Base-by-base conservation (phyloP, 31 red algal species). In the Odonthalia washingtoniensis region DNA sequence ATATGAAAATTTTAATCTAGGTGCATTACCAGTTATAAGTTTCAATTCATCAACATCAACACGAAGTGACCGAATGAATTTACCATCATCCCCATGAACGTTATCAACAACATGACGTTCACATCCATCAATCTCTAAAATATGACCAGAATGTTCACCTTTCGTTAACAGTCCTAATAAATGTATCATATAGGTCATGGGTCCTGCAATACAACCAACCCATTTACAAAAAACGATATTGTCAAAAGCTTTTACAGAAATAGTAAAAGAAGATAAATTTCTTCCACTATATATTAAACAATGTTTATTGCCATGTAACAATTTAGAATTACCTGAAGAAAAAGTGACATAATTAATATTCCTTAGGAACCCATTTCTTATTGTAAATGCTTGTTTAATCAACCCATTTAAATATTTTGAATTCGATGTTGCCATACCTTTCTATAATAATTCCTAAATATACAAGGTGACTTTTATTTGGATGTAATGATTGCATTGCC, bases 271-370 rank as follows among this genome's bases (percentile, higher is more conserved):
- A 26, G 94, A 78, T 0, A 85, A 44, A 39, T 93, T 93, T 35
- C 96, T 86, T 65, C 90, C 65, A 0, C 93, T 90, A 52, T 95
- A 98, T 2, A 90, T 95, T 49, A 98, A 65, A 77, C 96, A 95
- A 37, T 92, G 96, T 44, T 82, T 88, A 39, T 65, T 63, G n/a
- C 60, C 74, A 18, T 82, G 88, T 40, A 93, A 21, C 96, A 92
- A 95, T 32, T 91, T 86, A 35, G 81, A 83, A 70, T 93, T 85
- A n/a, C n/a, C n/a, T n/a, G n/a, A n/a, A 3, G 95, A 84, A 35
- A 88, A 65, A 30, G 93, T 81, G 40, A 97, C 80, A 46, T 85
- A 91, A 65, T 90, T 81, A 28, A 93, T 83, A 49, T 82, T 83
- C 43, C 37, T 40, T 69, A 97, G 70, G 68, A 97, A 97, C 30